Evolutionary conservation across 177 flowering plant species (phyloP), one percentile per base, ranked within the genome.

Genomic region (Telopea speciosissima): DNA sequence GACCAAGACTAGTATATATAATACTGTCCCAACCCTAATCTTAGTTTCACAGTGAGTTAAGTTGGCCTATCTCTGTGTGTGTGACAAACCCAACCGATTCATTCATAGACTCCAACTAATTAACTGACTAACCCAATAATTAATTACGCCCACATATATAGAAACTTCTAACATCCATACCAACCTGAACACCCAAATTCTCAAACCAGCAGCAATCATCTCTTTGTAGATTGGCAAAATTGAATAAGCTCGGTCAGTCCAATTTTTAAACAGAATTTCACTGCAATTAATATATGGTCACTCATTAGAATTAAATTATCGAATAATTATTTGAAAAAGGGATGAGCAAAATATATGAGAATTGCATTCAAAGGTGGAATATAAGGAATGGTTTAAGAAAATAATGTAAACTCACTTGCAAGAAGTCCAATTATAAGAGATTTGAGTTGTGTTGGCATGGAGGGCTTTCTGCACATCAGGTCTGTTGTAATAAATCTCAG

Each of bases 121-220:
- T n/a, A n/a, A n/a, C n/a, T n/a, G n/a, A n/a, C n/a, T n/a, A n/a
- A n/a, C n/a, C n/a, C n/a, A n/a, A n/a, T n/a, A n/a, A n/a, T n/a
- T n/a, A n/a, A n/a, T n/a, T n/a, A n/a, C n/a, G n/a, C n/a, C n/a
- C n/a, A n/a, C n/a, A n/a, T n/a, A n/a, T n/a, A n/a, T n/a, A n/a
- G n/a, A n/a, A n/a, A n/a, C n/a, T n/a, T n/a, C n/a, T n/a, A n/a
- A n/a, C n/a, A n/a, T 5, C 44, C 8, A 14, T 4, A 21, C 72
- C 0, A 69, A 91, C 98, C 98, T 94, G 87, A 87, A 94, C 28
- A 94, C 91, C 98, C 98, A 92, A 66, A 94, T 79, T 70, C 96
- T 82, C 73, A 94, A 65, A 16, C 96, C 95, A 67, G 71, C 82
- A 54, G 86, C 89, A 36, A 92, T 88, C 83, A 92, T 77, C 62